Conservation (phyloP, 1,139 yeast genomes). For the Scheffersomyces insectosa region DNA sequence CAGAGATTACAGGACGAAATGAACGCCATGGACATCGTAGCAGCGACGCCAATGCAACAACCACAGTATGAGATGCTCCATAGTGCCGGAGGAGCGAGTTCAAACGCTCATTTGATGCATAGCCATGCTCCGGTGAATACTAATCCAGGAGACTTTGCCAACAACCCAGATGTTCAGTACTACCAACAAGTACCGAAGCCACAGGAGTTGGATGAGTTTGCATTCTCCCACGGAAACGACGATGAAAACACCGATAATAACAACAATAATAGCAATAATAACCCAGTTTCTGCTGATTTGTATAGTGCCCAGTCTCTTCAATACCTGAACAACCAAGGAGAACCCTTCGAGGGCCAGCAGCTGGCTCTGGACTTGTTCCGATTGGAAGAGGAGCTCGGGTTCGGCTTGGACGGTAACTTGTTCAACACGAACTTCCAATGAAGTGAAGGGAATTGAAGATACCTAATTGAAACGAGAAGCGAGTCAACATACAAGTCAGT, state of each 20-base stretch:
- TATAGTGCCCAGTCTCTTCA: slow-evolving; percentile 1
- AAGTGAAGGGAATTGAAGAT: no score
- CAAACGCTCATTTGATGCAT: slow-evolving; percentile 2
- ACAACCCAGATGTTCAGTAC: slow-evolving; percentile 26
- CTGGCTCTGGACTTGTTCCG: slow-evolving; percentile 30
- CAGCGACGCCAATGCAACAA: slow-evolving; percentile 5
- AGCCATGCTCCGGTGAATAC: slow-evolving; percentile 24
- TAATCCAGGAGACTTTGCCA: slow-evolving; percentile 22
- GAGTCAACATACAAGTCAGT: no score
- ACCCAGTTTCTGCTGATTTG: not conserved
- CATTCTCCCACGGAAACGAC: slow-evolving; percentile 19
- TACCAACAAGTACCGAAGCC: slow-evolving; percentile 48
- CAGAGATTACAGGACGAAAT: slow-evolving; percentile 8
- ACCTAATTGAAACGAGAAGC: no score
- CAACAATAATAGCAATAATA: slow-evolving; percentile 10
- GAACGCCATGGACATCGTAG: slow-evolving; percentile 8
- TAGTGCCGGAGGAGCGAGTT: slow-evolving; percentile 1
- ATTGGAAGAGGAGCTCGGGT: slow-evolving; percentile 48
- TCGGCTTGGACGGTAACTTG: slow-evolving; percentile 46
- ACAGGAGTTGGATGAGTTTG: slow-evolving; percentile 46
- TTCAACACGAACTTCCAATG: slow-evolving; percentile 13
- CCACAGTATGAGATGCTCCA: not conserved
- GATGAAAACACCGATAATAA: slow-evolving; percentile 8
- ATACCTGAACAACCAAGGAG: not conserved
- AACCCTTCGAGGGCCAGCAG: slow-evolving; percentile 4